Evolutionary conservation across 345 rosid species (phyloP).

Genomic region (Luvunga scandens): DNA sequence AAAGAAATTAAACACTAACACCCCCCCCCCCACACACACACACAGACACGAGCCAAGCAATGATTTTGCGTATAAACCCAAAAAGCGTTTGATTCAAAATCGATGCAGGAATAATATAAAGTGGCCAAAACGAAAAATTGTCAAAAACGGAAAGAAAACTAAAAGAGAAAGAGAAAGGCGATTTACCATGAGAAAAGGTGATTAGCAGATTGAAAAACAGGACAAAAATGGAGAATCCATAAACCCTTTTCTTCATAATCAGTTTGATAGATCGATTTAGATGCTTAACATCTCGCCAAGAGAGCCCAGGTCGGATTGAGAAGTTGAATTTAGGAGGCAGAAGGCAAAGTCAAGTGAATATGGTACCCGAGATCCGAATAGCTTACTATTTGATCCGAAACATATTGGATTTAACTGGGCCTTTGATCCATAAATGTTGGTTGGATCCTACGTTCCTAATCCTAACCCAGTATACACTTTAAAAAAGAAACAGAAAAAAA

Average conservation of each 20-base stretch:
- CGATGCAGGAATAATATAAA: background rate
- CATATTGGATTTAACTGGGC: background rate
- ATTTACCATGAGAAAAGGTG: conserved; percentile 36
- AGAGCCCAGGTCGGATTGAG: background rate
- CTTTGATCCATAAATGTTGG: no score
- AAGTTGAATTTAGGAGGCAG: background rate
- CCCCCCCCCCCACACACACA: no score
- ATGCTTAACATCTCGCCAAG: background rate
- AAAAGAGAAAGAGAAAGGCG: background rate
- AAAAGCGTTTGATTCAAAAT: background rate
- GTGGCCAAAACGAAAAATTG: background rate
- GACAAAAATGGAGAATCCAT: conserved; percentile 11
- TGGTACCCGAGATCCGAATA: background rate
- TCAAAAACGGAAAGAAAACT: background rate
- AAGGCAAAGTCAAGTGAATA: background rate
- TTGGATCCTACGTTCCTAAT: background rate
- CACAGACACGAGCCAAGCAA: background rate
- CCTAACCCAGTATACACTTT: background rate
- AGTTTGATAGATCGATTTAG: background rate
- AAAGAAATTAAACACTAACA: background rate
- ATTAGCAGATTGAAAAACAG: conserved; percentile 25
- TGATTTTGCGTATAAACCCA: background rate
- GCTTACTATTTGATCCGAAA: background rate
- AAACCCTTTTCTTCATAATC: background rate
- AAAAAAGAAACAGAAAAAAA: no score